Evolutionary conservation across 768 basidiomycete species (phyloP).

Genomic region (Rhodotorula graminis): DNA sequence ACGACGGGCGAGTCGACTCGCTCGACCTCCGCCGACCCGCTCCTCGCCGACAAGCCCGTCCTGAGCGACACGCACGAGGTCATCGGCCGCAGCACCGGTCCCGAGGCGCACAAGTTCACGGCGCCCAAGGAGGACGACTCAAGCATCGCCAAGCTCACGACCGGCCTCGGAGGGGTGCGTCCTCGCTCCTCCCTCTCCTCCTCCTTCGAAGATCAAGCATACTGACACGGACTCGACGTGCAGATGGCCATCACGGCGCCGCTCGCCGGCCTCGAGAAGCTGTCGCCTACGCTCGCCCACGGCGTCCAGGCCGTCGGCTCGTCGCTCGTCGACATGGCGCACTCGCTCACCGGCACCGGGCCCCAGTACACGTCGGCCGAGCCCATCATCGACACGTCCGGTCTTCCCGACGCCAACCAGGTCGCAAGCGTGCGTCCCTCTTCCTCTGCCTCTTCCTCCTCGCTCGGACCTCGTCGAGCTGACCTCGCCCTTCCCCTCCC

Average conservation of each 20-base stretch:
- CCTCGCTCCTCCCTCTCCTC: not conserved
- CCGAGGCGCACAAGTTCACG: not conserved
- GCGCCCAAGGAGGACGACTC: not conserved
- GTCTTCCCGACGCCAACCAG: not conserved
- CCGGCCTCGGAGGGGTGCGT: conserved; percentile 8
- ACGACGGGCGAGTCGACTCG: too few relatives aligned
- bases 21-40: too few relatives aligned
- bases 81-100: too few relatives aligned
- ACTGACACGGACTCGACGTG: not conserved
- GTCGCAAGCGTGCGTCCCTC: not conserved
- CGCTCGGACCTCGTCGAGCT: not conserved
- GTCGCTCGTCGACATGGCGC: not conserved
- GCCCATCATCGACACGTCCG: not conserved
- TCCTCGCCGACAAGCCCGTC: too few relatives aligned
- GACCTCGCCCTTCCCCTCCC: not conserved
- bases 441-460: too few relatives aligned
- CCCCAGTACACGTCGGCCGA: not conserved
- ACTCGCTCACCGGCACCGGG: not conserved
- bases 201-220: not conserved
- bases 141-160: not conserved
- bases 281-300: conserved; percentile 6
- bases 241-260: conserved; percentile 8
- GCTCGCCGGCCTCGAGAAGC: conserved; percentile 5
- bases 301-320: not conserved
- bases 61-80: too few relatives aligned